Percentiles rank a stretch among this genome's conserved stretches.
These are phyloP conservation scores for Eragrostis tef DNA, from an alignment of 202 grass and related monocot genomes.

Conservation along the genomic window DNA sequence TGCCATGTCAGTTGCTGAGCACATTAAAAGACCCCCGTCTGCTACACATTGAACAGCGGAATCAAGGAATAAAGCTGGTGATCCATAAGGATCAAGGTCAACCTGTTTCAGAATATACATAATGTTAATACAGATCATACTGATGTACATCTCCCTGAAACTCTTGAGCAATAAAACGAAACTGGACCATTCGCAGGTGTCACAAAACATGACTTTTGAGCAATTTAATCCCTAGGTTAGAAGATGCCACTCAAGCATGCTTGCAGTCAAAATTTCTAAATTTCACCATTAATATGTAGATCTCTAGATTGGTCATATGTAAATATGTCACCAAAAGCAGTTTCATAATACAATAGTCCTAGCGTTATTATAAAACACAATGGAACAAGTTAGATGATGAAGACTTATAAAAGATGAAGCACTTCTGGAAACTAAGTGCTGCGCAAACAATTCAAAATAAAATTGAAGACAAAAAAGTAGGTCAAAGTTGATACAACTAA, in stretches of 20 bases:
- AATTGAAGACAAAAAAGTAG: no score
- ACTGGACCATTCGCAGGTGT: background rate
- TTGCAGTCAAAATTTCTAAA: background rate
- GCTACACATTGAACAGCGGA: conserved; percentile 67
- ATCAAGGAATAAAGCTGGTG: conserved; percentile 65
- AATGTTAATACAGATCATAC: conserved; percentile 15
- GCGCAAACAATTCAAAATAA: no score
- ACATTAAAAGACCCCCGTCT: conserved; percentile 65
- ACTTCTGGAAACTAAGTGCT: no score
- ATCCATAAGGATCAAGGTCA: conserved; percentile 75
- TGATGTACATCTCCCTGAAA: conserved; percentile 14
- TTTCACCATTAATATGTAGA: background rate
- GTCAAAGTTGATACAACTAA: no score
- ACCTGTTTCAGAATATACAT: conserved; percentile 54
- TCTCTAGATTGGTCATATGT: conserved; percentile 4
- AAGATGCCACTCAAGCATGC: background rate
- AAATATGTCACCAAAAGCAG: background rate
- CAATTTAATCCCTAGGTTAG: background rate
- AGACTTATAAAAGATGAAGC: no score
- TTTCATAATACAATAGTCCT: background rate
- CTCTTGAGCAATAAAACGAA: background rate
- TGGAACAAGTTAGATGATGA: no score
- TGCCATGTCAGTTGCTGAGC: conserved; percentile 70
- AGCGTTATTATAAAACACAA: no score
- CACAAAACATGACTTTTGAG: background rate